Evolutionary conservation across 345 rosid genomes (phyloP).

Genomic region (Syzygium aromaticum): DNA sequence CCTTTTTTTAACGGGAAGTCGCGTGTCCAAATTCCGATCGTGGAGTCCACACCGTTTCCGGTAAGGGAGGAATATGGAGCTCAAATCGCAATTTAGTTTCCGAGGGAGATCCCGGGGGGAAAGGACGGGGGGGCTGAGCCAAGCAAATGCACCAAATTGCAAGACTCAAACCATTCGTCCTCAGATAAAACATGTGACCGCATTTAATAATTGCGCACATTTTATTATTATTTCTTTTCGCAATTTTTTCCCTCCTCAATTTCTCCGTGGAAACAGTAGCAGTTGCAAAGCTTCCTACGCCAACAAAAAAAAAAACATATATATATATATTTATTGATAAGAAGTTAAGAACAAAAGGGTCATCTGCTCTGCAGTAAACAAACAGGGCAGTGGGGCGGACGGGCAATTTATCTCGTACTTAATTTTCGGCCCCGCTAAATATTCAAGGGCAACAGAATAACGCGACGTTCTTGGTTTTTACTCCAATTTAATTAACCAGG

Average conservation of each 20-base stretch:
- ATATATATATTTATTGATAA: neutral
- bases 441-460: neutral
- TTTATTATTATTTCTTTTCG: neutral
- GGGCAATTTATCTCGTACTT: neutral
- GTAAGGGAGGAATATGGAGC: too few species aligned
- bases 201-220: neutral
- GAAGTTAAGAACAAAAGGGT: neutral
- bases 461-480: neutral
- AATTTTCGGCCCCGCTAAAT: neutral
- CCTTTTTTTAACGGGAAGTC: neutral
- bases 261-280: neutral
- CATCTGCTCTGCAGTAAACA: neutral
- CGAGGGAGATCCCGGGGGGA: neutral
- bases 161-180: neutral
- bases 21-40: neutral
- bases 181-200: neutral
- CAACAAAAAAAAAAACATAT: neutral
- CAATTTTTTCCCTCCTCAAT: neutral
- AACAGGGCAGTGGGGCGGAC: neutral
- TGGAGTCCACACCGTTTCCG: neutral
- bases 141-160: neutral
- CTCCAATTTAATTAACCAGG: neutral
- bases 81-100: neutral
- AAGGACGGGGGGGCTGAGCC: constrained; percentile 25
- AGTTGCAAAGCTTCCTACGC: neutral